Conservation (phyloP, 768 basidiomycete genomes). For the Trametes cinnabarina region DNA sequence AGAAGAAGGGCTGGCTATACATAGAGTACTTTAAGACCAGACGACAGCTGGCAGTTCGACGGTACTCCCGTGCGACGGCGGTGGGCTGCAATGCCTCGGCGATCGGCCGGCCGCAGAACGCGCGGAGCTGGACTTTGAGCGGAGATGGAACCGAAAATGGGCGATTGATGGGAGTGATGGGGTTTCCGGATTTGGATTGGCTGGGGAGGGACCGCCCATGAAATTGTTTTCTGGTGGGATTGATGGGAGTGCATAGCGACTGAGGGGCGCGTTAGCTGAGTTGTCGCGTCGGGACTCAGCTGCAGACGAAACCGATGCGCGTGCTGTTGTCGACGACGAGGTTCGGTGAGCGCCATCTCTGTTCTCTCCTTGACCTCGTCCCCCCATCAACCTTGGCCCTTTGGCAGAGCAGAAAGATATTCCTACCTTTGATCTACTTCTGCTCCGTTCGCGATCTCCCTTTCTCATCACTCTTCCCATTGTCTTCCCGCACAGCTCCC, state of each 20-base stretch:
- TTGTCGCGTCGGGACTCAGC: background rate
- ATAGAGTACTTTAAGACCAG: too few relatives aligned
- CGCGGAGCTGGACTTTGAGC: slow-evolving; percentile 11
- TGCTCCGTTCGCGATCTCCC: slow-evolving; percentile 13
- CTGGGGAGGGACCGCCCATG: background rate
- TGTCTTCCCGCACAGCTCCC: slow-evolving; percentile 26
- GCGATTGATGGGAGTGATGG: slow-evolving; percentile 7
- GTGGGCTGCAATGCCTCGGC: background rate
- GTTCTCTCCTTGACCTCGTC: background rate
- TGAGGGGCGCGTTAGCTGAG: background rate
- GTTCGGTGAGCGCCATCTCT: slow-evolving; percentile 13
- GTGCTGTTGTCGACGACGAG: slow-evolving; percentile 15
- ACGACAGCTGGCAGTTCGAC: too few relatives aligned
- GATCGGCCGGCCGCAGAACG: slow-evolving; percentile 2
- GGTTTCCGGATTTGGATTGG: background rate
- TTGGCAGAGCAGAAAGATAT: background rate
- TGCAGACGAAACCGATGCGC: too few relatives aligned
- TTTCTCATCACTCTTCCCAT: slow-evolving; percentile 27
- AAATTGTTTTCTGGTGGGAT: slow-evolving; percentile 15
- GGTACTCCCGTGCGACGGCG: background rate
- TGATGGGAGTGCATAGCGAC: background rate
- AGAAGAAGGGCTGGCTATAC: too few relatives aligned
- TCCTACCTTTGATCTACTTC: slow-evolving; percentile 12
- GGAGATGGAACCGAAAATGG: slow-evolving; percentile 3
- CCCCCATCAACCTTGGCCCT: slow-evolving; percentile 1